A percentile compares a stretch with the other conserved stretches of the same genome.
phyloP scores from a whole-genome alignment of 1,139 yeast species.

The Hemisphaericaspora lyxosophila region DNA sequence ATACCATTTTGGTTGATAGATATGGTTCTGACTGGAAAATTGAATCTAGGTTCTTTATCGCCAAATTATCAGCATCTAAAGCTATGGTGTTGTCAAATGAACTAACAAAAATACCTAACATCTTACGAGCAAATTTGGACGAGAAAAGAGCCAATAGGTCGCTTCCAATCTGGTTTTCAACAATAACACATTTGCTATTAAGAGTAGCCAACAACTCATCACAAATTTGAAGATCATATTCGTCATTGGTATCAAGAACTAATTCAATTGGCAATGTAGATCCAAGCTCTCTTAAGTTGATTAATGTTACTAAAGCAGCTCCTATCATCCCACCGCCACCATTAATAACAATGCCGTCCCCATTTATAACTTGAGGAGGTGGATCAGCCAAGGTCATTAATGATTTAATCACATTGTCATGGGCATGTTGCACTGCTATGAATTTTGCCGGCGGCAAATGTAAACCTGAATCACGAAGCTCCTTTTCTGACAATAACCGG shows the following conservation, averaged over 20 bases:
- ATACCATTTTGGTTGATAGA: slow-evolving; percentile 27
- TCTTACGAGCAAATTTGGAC: slow-evolving; percentile 30
- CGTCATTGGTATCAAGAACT: slow-evolving; percentile 26
- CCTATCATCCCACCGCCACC: slow-evolving; percentile 32
- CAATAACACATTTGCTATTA: slow-evolving; percentile 32
- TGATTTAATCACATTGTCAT: slow-evolving; percentile 24
- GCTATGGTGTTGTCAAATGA: slow-evolving; percentile 36
- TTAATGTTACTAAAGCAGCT: slow-evolving; percentile 29
- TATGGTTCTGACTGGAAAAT: slow-evolving; percentile 28
- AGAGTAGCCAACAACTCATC: slow-evolving; percentile 28
- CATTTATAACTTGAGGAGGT: slow-evolving; percentile 24
- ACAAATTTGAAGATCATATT: slow-evolving; percentile 31
- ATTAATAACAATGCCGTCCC: slow-evolving; percentile 38
- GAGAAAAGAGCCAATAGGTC: slow-evolving; percentile 20
- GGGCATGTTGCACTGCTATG: slow-evolving; percentile 23
- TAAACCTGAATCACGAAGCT: slow-evolving; percentile 12
- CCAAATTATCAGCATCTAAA: slow-evolving; percentile 38
- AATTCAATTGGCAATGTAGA: slow-evolving; percentile 38
- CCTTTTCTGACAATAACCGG: slow-evolving; percentile 20
- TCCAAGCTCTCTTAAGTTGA: slow-evolving; percentile 35
- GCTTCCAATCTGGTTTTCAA: slow-evolving; percentile 27
- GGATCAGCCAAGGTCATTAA: slow-evolving; percentile 27
- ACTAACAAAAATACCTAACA: slow-evolving; percentile 33
- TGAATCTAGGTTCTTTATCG: slow-evolving; percentile 32
- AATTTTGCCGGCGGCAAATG: slow-evolving; percentile 19